phyloP scores from a whole-genome alignment of 176 grass and related monocot species.

The Guadua angustifolia region DNA sequence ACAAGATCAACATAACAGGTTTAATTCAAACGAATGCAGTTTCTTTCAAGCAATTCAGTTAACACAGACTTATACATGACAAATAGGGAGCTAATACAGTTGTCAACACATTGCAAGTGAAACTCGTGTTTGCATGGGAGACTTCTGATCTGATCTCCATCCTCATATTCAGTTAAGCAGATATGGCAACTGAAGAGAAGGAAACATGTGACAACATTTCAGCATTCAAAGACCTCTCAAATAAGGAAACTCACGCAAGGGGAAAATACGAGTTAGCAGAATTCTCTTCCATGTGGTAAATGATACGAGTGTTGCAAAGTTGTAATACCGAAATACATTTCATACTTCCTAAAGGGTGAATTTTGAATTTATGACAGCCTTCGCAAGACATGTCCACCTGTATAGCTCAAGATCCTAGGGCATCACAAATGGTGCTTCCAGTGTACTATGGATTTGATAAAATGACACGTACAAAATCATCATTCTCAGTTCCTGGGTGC shows the following conservation, averaged over 20 bases:
- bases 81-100: slow-evolving; percentile 35
- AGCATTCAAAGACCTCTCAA: background rate
- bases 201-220: slow-evolving; percentile 15
- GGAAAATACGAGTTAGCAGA: background rate
- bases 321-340: slow-evolving; percentile 12
- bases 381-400: background rate
- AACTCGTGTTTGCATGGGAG: slow-evolving; percentile 92
- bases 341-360: background rate
- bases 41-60: background rate
- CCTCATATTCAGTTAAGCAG: slow-evolving; percentile 90
- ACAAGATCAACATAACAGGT: background rate
- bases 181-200: slow-evolving; percentile 75
- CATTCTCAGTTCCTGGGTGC: too few species aligned
- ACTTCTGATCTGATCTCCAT: slow-evolving; percentile 84
- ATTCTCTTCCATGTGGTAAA: background rate
- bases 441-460: background rate
- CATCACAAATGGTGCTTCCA: background rate
- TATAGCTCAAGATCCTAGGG: background rate
- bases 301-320: background rate
- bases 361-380: background rate
- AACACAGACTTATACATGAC: background rate
- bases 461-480: background rate
- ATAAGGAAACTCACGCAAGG: background rate
- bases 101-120: slow-evolving; percentile 83
- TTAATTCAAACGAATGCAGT: background rate